Evolutionary conservation across 2,329 filamentous ascomycete species (phyloP).

Genomic region (Pleomassaria siparia): DNA sequence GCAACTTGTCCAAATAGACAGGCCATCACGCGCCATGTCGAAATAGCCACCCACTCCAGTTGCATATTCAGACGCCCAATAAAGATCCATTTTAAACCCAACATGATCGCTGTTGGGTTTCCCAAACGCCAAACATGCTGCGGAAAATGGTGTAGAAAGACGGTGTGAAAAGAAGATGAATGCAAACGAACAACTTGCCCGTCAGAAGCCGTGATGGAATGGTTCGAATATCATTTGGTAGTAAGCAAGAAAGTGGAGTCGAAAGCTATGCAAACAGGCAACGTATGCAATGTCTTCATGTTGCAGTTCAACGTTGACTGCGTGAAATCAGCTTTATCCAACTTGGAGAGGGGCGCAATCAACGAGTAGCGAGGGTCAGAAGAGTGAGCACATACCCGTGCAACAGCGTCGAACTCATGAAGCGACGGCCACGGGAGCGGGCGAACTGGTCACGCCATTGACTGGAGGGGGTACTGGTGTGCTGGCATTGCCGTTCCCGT

Average conservation of each 20-base stretch:
- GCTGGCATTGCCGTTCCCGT: constrained; percentile 40
- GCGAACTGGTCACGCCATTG: constrained; percentile 53
- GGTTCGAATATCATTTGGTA: not conserved
- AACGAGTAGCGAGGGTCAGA: not conserved
- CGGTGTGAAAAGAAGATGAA: constrained; percentile 12
- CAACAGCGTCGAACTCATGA: constrained; percentile 11
- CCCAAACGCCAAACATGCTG: constrained; percentile 30
- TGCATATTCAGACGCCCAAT: constrained; percentile 20
- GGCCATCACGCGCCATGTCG: constrained; percentile 8
- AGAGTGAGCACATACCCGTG: not conserved
- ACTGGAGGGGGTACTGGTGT: constrained; percentile 47
- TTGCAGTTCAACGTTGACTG: not conserved
- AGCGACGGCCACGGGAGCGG: constrained; percentile 45
- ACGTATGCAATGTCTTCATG: not conserved
- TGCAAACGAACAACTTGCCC: not conserved
- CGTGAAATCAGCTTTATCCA: not conserved
- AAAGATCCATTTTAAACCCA: constrained; percentile 20
- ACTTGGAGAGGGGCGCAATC: not conserved
- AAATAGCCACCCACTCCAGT: constrained; percentile 1
- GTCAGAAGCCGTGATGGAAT: not conserved
- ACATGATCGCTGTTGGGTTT: constrained; percentile 15
- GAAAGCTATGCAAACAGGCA: not conserved
- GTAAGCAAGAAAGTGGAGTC: not conserved
- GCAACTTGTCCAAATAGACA: not conserved
- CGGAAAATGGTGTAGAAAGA: constrained; percentile 14